Conservation (phyloP, 495 filamentous ascomycete genomes). For the Aspergillus nidulans region DNA sequence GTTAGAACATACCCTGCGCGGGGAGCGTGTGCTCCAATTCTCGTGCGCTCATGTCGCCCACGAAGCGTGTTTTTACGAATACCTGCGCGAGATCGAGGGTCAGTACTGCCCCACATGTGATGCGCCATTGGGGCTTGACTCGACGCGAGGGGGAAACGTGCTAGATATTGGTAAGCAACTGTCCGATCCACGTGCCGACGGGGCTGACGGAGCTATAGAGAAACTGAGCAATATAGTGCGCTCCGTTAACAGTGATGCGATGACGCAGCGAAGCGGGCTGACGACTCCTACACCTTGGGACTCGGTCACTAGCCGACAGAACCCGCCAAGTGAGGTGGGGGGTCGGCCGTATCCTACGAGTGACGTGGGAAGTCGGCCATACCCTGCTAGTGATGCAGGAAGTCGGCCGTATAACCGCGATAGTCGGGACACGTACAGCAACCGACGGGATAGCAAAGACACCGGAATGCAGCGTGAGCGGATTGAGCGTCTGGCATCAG, state of each 20-base stretch:
- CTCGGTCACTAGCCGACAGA: constrained; percentile 42
- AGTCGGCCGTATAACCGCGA: constrained; percentile 29
- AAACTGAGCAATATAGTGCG: constrained; percentile 95
- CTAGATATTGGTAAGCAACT: constrained; percentile 75
- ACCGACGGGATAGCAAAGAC: constrained; percentile 54
- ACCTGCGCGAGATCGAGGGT: constrained; percentile 90
- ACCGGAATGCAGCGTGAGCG: constrained; percentile 47
- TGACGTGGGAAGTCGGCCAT: constrained; percentile 38
- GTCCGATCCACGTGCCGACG: background rate
- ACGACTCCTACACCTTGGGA: constrained; percentile 61
- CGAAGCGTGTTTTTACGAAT: constrained; percentile 99
- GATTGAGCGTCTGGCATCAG: constrained; percentile 56
- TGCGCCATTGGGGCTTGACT: constrained; percentile 87
- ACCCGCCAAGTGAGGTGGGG: constrained; percentile 44
- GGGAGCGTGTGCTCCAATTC: constrained; percentile 93
- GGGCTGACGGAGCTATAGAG: constrained; percentile 47
- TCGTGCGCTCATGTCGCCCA: constrained; percentile 95
- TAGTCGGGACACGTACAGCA: constrained; percentile 39
- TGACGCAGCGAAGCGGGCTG: constrained; percentile 44
- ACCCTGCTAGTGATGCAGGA: constrained; percentile 44
- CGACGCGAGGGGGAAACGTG: constrained; percentile 91
- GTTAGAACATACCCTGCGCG: constrained; percentile 90
- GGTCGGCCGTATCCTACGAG: constrained; percentile 37
- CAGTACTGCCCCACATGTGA: constrained; percentile 95
- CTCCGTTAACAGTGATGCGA: constrained; percentile 67